Evolutionary conservation across 192 early-diverging fungal genomes (phyloP).

Genomic region (Umbelopsis isabellina): DNA sequence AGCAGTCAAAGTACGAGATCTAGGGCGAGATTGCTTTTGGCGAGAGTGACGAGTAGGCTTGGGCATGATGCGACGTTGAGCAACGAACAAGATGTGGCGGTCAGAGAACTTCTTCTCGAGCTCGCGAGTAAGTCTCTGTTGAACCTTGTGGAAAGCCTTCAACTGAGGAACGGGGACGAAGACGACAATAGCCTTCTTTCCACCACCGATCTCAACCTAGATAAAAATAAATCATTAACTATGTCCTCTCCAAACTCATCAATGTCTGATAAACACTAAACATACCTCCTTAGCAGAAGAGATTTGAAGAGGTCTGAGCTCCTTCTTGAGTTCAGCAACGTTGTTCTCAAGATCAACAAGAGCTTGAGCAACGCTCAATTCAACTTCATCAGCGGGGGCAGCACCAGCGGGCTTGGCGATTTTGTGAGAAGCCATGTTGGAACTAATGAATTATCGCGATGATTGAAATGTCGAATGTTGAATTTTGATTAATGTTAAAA

Average conservation of each 20-base stretch:
- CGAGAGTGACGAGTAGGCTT: slow-evolving; percentile 92
- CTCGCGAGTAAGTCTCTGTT: slow-evolving; percentile 92
- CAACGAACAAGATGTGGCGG: slow-evolving; percentile 92
- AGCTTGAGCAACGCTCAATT: slow-evolving; percentile 94
- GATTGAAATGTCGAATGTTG: neutral
- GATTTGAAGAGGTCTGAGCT: slow-evolving; percentile 94
- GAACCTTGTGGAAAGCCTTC: slow-evolving; percentile 97
- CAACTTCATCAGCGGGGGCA: slow-evolving; percentile 72
- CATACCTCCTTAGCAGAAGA: slow-evolving; percentile 91
- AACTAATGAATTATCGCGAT: neutral
- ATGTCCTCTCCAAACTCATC: too few relatives aligned
- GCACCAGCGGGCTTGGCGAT: slow-evolving; percentile 43
- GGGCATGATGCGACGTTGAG: slow-evolving; percentile 93
- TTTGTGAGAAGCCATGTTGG: slow-evolving; percentile 46
- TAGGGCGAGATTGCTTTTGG: slow-evolving; percentile 92
- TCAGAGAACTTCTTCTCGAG: slow-evolving; percentile 99
- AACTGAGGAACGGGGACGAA: slow-evolving; percentile 96
- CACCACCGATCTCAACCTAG: slow-evolving; percentile 89
- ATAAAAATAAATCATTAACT: neutral
- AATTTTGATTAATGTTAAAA: neutral
- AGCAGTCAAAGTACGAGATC: slow-evolving; percentile 92
- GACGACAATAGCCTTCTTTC: slow-evolving; percentile 96
- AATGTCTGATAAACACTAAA: neutral
- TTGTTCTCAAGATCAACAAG: slow-evolving; percentile 94
- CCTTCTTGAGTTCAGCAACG: slow-evolving; percentile 96